A percentile compares a stretch with the other conserved stretches of the same genome.
These are phyloP conservation scores for Coniochaeta hoffmannii DNA, from an alignment of 2,329 filamentous ascomycete species.

Conservation along the genomic window DNA sequence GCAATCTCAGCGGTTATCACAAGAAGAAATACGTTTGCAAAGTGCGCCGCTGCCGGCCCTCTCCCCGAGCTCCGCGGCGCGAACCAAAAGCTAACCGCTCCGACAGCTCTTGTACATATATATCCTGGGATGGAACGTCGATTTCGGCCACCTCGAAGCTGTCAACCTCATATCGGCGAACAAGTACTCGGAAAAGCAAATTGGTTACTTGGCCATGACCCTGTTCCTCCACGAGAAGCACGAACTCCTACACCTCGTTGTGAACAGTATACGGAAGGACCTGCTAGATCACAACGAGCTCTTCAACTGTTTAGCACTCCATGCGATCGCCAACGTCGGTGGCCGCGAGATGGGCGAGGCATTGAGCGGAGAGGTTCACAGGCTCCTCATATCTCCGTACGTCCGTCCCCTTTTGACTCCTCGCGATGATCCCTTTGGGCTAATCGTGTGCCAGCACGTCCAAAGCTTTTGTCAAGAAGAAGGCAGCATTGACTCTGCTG, in stretches of 20 bases:
- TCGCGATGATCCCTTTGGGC: conserved; percentile 4
- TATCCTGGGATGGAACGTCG: conserved; percentile 97
- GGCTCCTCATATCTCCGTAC: conserved; percentile 88
- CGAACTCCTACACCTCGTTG: conserved; percentile 89
- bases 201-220: conserved; percentile 95
- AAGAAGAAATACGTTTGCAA: conserved; percentile 99
- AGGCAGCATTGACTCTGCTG: conserved; percentile 87
- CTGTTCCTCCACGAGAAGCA: conserved; percentile 96
- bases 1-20: conserved; percentile 89
- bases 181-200: conserved; percentile 99
- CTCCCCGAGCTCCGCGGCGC: conserved; percentile 4
- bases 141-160: conserved; percentile 96
- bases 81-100: conserved; percentile 16
- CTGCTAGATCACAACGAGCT: conserved; percentile 91
- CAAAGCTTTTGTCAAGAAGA: conserved; percentile 98
- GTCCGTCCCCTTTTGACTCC: conserved; percentile 26
- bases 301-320: conserved; percentile 92
- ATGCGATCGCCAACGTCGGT: conserved; percentile 97
- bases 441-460: conserved; percentile 43
- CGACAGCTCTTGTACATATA: conserved; percentile 89
- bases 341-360: conserved; percentile 96
- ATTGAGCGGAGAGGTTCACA: conserved; percentile 82
- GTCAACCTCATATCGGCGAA: conserved; percentile 94
- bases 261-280: conserved; percentile 98
- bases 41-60: conserved; percentile 29